Percentiles rank a stretch among this genome's conserved stretches.
These are phyloP conservation scores for Sporothrix curviconia DNA, from an alignment of 2,329 filamentous ascomycete species.

Conservation along the genomic window DNA sequence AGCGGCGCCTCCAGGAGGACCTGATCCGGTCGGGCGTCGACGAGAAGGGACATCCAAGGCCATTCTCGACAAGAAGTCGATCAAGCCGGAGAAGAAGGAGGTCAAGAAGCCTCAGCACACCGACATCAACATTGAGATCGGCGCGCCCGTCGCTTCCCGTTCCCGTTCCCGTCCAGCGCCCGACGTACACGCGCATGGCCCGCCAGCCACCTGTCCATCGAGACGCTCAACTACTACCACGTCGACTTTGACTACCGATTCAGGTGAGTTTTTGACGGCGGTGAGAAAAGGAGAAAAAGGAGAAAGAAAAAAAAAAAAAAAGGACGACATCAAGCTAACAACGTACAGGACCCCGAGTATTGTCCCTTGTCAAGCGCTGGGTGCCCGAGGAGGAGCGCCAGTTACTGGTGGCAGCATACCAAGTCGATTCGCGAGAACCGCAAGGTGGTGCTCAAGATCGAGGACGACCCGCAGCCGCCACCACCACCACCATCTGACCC, in stretches of 20 bases:
- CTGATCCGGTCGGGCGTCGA: conserved; percentile 52
- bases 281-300: background rate
- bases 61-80: conserved; percentile 51
- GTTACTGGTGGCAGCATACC: conserved; percentile 65
- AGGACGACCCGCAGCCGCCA: conserved; percentile 39
- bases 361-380: conserved; percentile 65
- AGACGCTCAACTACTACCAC: conserved; percentile 49
- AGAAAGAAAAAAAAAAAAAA: background rate
- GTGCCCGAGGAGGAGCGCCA: conserved; percentile 66
- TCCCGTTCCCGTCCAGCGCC: conserved; percentile 13
- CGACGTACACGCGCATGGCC: conserved; percentile 59
- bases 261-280: conserved; percentile 34
- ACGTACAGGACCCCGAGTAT: conserved; percentile 55
- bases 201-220: conserved; percentile 54
- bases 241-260: conserved; percentile 49
- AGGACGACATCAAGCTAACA: background rate
- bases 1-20: conserved; percentile 50
- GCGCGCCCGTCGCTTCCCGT: background rate
- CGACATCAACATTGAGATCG: conserved; percentile 17
- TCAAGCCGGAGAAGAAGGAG: conserved; percentile 25
- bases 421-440: conserved; percentile 54
- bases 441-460: conserved; percentile 40
- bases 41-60: conserved; percentile 52
- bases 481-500: conserved; percentile 35
- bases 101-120: conserved; percentile 5